Conservation (phyloP, 192 early-diverging fungal species). For the Piromyces finnis region DNA sequence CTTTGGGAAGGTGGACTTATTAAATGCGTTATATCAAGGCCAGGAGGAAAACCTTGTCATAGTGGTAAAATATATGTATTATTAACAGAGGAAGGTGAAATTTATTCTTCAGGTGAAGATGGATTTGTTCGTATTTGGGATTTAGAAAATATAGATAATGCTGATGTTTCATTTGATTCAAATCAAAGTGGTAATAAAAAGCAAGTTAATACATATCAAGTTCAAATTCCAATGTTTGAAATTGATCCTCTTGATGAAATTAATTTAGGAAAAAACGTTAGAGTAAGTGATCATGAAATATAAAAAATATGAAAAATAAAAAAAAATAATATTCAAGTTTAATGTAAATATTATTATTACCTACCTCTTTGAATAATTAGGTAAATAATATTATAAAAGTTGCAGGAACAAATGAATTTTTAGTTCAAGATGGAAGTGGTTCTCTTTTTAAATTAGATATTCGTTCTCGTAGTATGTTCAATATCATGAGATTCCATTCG, state of each 20-base stretch:
- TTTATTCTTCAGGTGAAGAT: slow-evolving; percentile 38
- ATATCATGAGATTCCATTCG: slow-evolving; percentile 24
- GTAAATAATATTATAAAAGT: not conserved
- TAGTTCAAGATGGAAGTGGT: slow-evolving; percentile 23
- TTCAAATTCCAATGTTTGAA: slow-evolving; percentile 23
- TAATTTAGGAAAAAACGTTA: slow-evolving; percentile 24
- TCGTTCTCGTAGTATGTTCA: slow-evolving; percentile 19
- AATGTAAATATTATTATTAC: no score
- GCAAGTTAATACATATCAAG: slow-evolving; percentile 3
- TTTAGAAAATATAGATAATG: slow-evolving; percentile 26
- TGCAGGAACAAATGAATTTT: not conserved
- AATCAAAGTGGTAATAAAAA: not conserved
- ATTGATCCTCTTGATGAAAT: slow-evolving; percentile 39
- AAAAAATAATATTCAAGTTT: no score
- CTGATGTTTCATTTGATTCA: slow-evolving; percentile 18
- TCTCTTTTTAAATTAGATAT: slow-evolving; percentile 23
- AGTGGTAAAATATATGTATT: slow-evolving; percentile 24
- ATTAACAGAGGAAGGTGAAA: slow-evolving; percentile 24
- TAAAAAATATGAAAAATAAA: no score
- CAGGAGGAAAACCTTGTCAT: slow-evolving; percentile 28
- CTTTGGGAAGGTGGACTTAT: slow-evolving; percentile 48
- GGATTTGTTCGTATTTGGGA: slow-evolving; percentile 40
- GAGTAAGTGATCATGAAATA: no score
- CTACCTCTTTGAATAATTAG: not conserved
- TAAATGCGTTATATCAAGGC: slow-evolving; percentile 32